A percentile compares a stretch with the other conserved stretches of the same genome.
Evolutionary conservation across 2,329 filamentous ascomycete species (phyloP).

Genomic region (Lasiodiplodia theobromae): DNA sequence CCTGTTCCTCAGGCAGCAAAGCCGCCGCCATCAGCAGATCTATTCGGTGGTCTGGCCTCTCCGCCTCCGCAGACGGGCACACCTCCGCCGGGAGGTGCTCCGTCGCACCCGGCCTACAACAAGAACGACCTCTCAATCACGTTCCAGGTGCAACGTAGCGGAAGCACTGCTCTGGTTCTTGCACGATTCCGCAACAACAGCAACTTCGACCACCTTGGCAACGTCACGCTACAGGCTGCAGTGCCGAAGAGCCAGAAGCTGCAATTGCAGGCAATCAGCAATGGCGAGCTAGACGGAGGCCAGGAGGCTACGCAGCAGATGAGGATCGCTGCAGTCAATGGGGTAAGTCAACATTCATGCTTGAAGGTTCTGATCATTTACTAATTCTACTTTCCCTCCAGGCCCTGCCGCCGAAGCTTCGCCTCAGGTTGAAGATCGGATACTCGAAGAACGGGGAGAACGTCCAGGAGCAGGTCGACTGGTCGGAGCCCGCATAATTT

Average conservation of each 20-base stretch:
- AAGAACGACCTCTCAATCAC: slow-evolving; percentile 84
- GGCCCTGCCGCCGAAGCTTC: slow-evolving; percentile 73
- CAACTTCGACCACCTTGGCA: slow-evolving; percentile 69
- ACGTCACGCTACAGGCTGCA: slow-evolving; percentile 87
- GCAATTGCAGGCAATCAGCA: slow-evolving; percentile 89
- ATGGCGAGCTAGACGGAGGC: slow-evolving; percentile 75
- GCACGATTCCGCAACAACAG: slow-evolving; percentile 84
- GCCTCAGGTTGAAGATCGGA: slow-evolving; percentile 83
- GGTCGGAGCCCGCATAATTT: slow-evolving; percentile 73
- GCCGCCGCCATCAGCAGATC: slow-evolving; percentile 48
- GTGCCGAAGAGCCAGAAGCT: slow-evolving; percentile 97
- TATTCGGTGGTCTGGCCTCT: slow-evolving; percentile 54
- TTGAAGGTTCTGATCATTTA: background rate
- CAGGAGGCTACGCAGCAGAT: slow-evolving; percentile 89
- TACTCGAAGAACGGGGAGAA: slow-evolving; percentile 76
- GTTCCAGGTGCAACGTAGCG: slow-evolving; percentile 83
- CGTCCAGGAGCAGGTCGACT: slow-evolving; percentile 93
- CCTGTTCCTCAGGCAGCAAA: slow-evolving; percentile 48
- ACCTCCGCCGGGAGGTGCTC: slow-evolving; percentile 46
- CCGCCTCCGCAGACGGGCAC: slow-evolving; percentile 57
- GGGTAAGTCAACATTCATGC: slow-evolving; percentile 72
- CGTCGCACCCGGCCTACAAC: slow-evolving; percentile 77
- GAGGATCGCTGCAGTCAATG: slow-evolving; percentile 80
- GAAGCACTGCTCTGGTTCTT: slow-evolving; percentile 79
- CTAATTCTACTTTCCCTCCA: slow-evolving; percentile 22